Conservation (phyloP, 1,139 yeast genomes). For the Hyphopichia fennica region DNA sequence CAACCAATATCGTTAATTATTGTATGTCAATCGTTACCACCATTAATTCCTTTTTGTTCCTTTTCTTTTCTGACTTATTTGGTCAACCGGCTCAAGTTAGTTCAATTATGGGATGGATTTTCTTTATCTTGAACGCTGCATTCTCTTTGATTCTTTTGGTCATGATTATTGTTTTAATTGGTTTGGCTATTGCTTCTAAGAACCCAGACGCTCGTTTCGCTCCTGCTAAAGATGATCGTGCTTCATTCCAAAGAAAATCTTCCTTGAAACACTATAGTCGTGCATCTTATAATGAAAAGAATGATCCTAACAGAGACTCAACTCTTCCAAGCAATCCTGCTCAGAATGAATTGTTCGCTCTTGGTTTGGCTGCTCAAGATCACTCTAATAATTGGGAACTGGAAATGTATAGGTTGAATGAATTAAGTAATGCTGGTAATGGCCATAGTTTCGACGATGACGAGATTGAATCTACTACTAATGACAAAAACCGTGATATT, state of each 20-base stretch:
- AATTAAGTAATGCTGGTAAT: constrained; percentile 16
- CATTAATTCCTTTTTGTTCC: constrained; percentile 68
- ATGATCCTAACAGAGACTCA: constrained; percentile 13
- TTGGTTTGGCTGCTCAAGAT: constrained; percentile 71
- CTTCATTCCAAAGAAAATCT: constrained; percentile 69
- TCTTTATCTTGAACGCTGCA: constrained; percentile 76
- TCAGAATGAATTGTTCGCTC: constrained; percentile 58
- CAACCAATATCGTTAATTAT: constrained; percentile 68
- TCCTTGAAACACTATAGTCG: constrained; percentile 34
- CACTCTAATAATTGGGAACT: constrained; percentile 71
- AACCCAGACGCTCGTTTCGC: constrained; percentile 83
- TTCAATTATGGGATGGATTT: constrained; percentile 80
- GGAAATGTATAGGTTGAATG: constrained; percentile 56
- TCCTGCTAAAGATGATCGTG: constrained; percentile 82
- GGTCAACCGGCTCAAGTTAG: constrained; percentile 67
- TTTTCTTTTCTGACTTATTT: constrained; percentile 72
- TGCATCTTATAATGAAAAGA: constrained; percentile 10
- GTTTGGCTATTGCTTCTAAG: constrained; percentile 59
- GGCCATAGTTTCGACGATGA: constrained; percentile 11
- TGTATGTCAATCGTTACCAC: constrained; percentile 64
- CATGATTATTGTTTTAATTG: constrained; percentile 58
- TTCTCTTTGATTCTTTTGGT: constrained; percentile 65
- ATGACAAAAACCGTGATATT: constrained; percentile 12
- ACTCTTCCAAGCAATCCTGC: too few species aligned
- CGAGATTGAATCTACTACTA: constrained; percentile 11